Evolutionary conservation across 495 filamentous ascomycete genomes (phyloP).

Genomic region (Echria macrotheca): DNA sequence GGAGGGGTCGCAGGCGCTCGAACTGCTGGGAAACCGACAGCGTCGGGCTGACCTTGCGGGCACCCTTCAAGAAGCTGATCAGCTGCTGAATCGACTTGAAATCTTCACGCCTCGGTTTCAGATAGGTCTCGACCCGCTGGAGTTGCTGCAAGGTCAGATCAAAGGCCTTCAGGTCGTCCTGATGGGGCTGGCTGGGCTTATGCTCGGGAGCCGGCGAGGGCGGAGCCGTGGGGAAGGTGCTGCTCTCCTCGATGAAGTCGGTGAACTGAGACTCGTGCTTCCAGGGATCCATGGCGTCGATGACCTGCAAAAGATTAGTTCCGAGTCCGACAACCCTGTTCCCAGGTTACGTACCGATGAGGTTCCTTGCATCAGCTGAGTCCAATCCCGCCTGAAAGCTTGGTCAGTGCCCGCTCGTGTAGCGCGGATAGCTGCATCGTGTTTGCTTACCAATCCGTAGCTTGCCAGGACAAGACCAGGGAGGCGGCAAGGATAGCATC

Average conservation of each 20-base stretch:
- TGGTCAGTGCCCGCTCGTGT: conserved; percentile 27
- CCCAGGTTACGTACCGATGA: conserved; percentile 58
- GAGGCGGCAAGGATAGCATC: conserved; percentile 92
- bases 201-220: conserved; percentile 54
- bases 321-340: background rate
- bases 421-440: conserved; percentile 26
- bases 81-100: conserved; percentile 71
- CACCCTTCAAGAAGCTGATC: conserved; percentile 70
- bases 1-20: conserved; percentile 75
- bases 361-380: conserved; percentile 85
- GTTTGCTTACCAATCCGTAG: conserved; percentile 85
- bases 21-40: conserved; percentile 77
- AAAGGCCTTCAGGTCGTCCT: conserved; percentile 65
- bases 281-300: conserved; percentile 90
- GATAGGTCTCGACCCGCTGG: conserved; percentile 61
- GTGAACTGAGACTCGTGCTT: conserved; percentile 81
- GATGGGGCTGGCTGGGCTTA: conserved; percentile 51
- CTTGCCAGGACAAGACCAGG: conserved; percentile 91
- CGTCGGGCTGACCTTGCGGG: conserved; percentile 67
- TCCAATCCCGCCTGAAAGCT: conserved; percentile 74
- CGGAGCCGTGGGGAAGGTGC: conserved; percentile 58
- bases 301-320: conserved; percentile 53
- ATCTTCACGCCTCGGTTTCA: conserved; percentile 69
- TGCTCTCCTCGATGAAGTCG: conserved; percentile 74
- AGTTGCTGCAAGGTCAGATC: conserved; percentile 63